Evolutionary conservation across 352 stramenopile species (phyloP).

Genomic region (Phytophthora nicotianae): DNA sequence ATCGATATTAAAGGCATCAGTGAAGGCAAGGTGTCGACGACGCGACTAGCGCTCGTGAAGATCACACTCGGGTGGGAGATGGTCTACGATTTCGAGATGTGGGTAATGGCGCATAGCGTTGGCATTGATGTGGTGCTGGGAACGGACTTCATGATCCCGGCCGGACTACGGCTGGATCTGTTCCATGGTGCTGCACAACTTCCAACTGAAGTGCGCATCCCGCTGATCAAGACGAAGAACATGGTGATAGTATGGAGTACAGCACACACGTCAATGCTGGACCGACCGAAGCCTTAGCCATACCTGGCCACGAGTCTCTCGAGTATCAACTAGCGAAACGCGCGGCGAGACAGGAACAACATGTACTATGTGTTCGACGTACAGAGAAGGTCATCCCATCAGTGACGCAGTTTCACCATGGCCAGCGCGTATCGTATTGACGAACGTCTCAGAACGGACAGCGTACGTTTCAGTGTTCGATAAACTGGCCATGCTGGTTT

Average conservation of each 20-base stretch:
- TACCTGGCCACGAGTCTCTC: not conserved
- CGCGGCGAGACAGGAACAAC: not conserved
- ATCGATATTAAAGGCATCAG: not conserved
- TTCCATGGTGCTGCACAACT: not conserved
- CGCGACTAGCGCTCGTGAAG: not conserved
- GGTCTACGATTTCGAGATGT: not conserved
- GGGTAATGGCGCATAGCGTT: not conserved
- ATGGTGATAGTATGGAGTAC: not conserved
- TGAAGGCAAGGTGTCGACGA: not conserved
- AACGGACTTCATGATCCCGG: not conserved
- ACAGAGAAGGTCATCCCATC: not conserved
- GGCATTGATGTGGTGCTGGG: not conserved
- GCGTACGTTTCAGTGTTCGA: not conserved
- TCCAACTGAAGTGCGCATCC: not conserved
- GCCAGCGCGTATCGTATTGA: not conserved
- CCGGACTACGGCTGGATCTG: not conserved
- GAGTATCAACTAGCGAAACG: not conserved
- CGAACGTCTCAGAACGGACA: not conserved
- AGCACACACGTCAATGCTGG: not conserved
- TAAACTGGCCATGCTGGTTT: not conserved
- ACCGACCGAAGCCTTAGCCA: not conserved
- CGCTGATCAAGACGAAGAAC: not conserved
- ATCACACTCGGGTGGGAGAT: slow-evolving; percentile 1
- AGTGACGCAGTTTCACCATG: not conserved
- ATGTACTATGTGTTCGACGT: not conserved